Evolutionary conservation across 768 basidiomycete genomes (phyloP).

Genomic region (Suillus subaureus): DNA sequence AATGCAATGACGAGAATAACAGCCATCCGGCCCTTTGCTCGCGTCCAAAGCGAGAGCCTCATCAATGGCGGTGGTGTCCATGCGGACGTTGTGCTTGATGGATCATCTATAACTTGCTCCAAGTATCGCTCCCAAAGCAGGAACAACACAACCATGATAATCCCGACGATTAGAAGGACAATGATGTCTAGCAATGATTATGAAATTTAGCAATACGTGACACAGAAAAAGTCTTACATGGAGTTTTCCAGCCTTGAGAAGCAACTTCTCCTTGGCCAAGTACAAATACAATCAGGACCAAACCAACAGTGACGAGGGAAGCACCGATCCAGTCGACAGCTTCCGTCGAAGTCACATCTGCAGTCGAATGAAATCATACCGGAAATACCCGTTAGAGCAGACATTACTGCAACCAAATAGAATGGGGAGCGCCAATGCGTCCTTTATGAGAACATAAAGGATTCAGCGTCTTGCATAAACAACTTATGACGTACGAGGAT

Average conservation of each 20-base stretch:
- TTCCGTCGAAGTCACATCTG: slow-evolving; percentile 47
- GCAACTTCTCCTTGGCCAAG: slow-evolving; percentile 69
- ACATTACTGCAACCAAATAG: slow-evolving; percentile 62
- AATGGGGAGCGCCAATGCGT: slow-evolving; percentile 69
- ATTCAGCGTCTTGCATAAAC: not conserved
- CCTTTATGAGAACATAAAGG: slow-evolving; percentile 15
- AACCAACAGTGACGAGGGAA: slow-evolving; percentile 59
- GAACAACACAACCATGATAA: slow-evolving; percentile 58
- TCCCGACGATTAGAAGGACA: slow-evolving; percentile 61
- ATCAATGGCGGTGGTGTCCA: slow-evolving; percentile 63
- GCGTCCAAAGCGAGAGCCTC: slow-evolving; percentile 61
- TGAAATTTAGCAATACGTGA: slow-evolving; percentile 20
- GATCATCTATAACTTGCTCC: slow-evolving; percentile 36
- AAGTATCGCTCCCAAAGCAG: slow-evolving; percentile 67
- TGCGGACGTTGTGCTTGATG: slow-evolving; percentile 21
- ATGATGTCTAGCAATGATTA: slow-evolving; percentile 60
- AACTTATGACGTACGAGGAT: slow-evolving; percentile 31
- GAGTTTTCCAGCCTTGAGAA: slow-evolving; percentile 59
- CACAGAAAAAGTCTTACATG: slow-evolving; percentile 40
- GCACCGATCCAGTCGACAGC: slow-evolving; percentile 79
- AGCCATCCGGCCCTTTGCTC: slow-evolving; percentile 61
- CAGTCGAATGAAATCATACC: slow-evolving; percentile 62
- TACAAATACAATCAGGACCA: slow-evolving; percentile 73
- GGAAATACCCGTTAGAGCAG: slow-evolving; percentile 51
- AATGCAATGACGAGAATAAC: slow-evolving; percentile 65